Evolutionary conservation across 192 early-diverging fungal genomes (phyloP).

Genomic region (Funneliformis geosporum): DNA sequence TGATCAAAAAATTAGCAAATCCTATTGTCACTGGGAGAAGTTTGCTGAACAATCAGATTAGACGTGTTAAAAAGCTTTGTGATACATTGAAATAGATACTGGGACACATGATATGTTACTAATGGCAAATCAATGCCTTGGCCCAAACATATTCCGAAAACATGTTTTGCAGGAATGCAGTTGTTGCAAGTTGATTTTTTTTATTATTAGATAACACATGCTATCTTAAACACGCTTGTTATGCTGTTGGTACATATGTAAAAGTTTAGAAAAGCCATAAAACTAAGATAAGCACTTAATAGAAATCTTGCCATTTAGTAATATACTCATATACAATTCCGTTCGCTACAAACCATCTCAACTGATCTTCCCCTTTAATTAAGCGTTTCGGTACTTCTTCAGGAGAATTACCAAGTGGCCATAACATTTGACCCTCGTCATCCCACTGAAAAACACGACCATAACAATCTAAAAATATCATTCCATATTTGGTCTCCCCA

Average conservation of each 20-base stretch:
- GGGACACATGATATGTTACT: slow-evolving; percentile 19
- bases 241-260: too few relatives aligned
- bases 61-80: too few relatives aligned
- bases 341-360: too few relatives aligned
- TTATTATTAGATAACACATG: too few relatives aligned
- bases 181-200: slow-evolving; percentile 26
- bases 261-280: too few relatives aligned
- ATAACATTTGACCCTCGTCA: not conserved
- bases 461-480: slow-evolving; percentile 24
- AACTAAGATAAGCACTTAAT: too few relatives aligned
- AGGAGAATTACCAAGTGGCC: slow-evolving; percentile 18
- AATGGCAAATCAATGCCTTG: slow-evolving; percentile 10
- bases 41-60: too few relatives aligned
- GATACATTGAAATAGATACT: not conserved
- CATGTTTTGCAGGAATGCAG: slow-evolving; percentile 23
- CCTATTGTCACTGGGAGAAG: not conserved
- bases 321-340: too few relatives aligned
- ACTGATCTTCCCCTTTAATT: too few relatives aligned
- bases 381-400: not conserved
- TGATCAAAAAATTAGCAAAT: not conserved
- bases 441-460: slow-evolving; percentile 23
- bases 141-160: slow-evolving; percentile 13
- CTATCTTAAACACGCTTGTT: too few relatives aligned
- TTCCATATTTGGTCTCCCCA: slow-evolving; percentile 8
- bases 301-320: too few relatives aligned